Base-by-base conservation (phyloP, 2,329 filamentous ascomycete species). In the Cladosporium sp. region DNA sequence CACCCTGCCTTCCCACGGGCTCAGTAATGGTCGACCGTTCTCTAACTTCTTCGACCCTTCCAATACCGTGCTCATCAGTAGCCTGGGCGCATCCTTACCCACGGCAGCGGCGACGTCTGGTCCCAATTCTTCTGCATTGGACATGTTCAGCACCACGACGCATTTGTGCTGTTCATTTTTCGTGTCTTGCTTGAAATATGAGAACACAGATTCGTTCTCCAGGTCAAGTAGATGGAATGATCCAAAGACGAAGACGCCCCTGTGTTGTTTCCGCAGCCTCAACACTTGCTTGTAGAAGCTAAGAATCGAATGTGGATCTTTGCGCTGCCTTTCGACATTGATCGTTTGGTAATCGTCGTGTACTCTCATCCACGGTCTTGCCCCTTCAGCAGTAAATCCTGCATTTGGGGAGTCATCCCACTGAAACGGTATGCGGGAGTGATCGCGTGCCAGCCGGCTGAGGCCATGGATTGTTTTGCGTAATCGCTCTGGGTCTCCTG, bases 351-450 rank as follows among this genome's bases (percentile, higher is more conserved):
- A 84, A 61, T 82, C 78, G 50, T 84, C 79, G 62, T 88, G 83
- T 34, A 83, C 78, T 12, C 78, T 76, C 79, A 89, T 89, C 86
- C 86, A 90, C 2, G 85, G 83, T 48, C 73, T 74, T 3, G 68
- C 73, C 0, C 68, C 69, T 1, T 68, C 68, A 2, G 70, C 70
- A 0, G 83, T 83, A 69, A 89, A 90, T 9, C 86, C 86, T 0
- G 74, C 84, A 53, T 88, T 77, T 0, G 69, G 61, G 1, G 68
- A 71, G n/a, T 67, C 61, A 54, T 82, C 75, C 86, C 86, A 90
- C 62, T 88, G 85, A 67, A 90, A 83, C 0, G 86, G 86, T 0
- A 83, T 82, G 40, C 86, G 76, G 7, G 80, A 82, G 64, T 90
- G 86, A 66, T 90, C 86, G 18, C 86, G 66, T 7, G 78, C 81